A percentile compares a stretch with the other conserved stretches of the same genome.
Conservation (phyloP, 73 alveolate species). For the Uronychia setigera region DNA sequence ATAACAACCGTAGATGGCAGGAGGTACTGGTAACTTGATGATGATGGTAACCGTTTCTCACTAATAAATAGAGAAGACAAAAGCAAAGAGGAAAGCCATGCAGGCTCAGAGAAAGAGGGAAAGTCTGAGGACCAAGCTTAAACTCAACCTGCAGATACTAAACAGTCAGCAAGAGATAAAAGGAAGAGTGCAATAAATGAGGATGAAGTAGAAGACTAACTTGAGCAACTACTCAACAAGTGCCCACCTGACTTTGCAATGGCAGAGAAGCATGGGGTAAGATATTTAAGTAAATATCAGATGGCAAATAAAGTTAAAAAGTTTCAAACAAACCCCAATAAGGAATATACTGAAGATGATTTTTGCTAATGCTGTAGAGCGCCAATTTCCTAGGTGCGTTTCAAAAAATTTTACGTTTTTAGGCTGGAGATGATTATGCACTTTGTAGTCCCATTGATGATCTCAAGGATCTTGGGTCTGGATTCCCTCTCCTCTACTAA, state of each 20-base stretch:
- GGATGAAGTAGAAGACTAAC: too few species aligned
- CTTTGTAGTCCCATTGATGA: background rate
- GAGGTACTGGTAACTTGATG: too few species aligned
- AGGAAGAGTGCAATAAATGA: too few species aligned
- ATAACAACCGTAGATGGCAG: too few species aligned
- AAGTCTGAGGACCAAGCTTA: too few species aligned
- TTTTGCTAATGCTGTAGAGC: constrained; percentile 14
- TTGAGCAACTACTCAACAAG: constrained; percentile 3
- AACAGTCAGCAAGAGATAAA: too few species aligned
- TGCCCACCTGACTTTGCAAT: constrained; percentile 42
- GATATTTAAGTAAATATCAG: background rate
- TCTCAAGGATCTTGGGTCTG: constrained; percentile 37
- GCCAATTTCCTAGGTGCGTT: background rate
- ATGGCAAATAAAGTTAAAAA: background rate
- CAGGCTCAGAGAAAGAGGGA: too few species aligned
- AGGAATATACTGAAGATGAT: background rate
- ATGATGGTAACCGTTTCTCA: too few species aligned
- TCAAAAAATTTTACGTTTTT: background rate
- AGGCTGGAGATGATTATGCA: background rate
- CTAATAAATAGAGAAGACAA: too few species aligned
- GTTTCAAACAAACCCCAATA: background rate
- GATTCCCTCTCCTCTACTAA: constrained; percentile 31
- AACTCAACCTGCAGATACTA: too few species aligned
- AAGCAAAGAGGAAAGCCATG: too few species aligned
- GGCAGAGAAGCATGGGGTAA: constrained; percentile 39